These are phyloP conservation scores for Yarrowia sp. DNA, from an alignment of 805 yeast genomes.

Conservation along the genomic window DNA sequence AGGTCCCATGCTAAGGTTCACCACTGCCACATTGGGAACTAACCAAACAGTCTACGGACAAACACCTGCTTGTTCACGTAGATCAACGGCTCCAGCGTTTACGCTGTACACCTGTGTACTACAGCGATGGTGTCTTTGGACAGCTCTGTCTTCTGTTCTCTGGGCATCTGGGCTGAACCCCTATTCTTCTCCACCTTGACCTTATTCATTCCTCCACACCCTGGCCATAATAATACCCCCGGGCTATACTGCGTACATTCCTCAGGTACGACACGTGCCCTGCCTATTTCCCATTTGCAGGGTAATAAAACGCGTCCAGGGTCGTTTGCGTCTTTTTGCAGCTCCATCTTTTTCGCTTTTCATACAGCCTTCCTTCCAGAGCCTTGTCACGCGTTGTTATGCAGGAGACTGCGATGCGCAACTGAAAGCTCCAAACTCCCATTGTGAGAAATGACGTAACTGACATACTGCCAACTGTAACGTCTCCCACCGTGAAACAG, in stretches of 20 bases:
- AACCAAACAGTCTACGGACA: neutral
- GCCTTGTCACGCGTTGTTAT: constrained; percentile 9
- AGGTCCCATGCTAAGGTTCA: neutral
- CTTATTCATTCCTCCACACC: no score
- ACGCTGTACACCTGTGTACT: neutral
- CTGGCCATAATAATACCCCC: no score
- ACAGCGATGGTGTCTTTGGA: no score
- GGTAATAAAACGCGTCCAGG: constrained; percentile 1
- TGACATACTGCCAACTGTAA: neutral
- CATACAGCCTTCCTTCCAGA: neutral
- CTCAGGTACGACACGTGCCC: constrained; percentile 5
- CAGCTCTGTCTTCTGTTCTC: no score
- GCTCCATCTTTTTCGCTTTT: neutral
- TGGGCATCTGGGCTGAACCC: no score
- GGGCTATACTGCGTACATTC: neutral
- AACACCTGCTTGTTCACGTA: neutral
- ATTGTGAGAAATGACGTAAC: neutral
- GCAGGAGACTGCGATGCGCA: constrained; percentile 6
- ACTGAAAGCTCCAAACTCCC: no score
- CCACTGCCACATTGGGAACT: neutral
- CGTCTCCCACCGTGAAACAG: constrained; percentile 24
- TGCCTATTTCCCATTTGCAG: neutral
- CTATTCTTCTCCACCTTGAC: no score
- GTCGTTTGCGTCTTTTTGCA: neutral
- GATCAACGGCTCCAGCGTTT: constrained; percentile 13